Evolutionary conservation across 2,329 filamentous ascomycete species (phyloP).

Genomic region (Thelonectria rubi): DNA sequence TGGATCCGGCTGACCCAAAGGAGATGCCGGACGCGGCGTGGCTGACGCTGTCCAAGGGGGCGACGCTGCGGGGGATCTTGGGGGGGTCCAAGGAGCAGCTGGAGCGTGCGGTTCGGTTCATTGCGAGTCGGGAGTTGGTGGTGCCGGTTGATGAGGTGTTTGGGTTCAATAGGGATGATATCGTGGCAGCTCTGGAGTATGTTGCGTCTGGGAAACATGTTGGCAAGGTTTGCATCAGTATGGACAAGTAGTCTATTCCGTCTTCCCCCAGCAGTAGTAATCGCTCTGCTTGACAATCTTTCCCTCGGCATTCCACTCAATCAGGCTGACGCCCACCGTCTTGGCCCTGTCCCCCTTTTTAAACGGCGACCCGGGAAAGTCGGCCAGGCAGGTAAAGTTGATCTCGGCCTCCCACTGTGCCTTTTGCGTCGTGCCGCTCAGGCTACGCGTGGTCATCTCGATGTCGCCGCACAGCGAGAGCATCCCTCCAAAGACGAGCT

Average conservation of each 20-base stretch:
- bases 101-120: slow-evolving; percentile 9
- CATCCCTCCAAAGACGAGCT: slow-evolving; percentile 8
- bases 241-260: not conserved
- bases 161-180: slow-evolving; percentile 1
- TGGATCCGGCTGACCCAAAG: slow-evolving; percentile 23
- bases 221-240: slow-evolving; percentile 11
- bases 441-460: slow-evolving; percentile 2
- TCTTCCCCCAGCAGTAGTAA: slow-evolving; percentile 8
- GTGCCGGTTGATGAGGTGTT: slow-evolving; percentile 1
- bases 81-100: slow-evolving; percentile 22
- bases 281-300: slow-evolving; percentile 12
- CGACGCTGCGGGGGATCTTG: slow-evolving; percentile 11
- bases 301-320: slow-evolving; percentile 8
- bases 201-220: slow-evolving; percentile 1
- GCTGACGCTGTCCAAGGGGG: slow-evolving; percentile 10
- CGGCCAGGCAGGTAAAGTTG: slow-evolving; percentile 5
- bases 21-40: slow-evolving; percentile 6
- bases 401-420: slow-evolving; percentile 7
- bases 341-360: slow-evolving; percentile 6
- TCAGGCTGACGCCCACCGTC: slow-evolving; percentile 4
- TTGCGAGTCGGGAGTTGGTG: not conserved
- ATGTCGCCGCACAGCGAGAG: slow-evolving; percentile 6
- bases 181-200: not conserved
- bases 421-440: not conserved
- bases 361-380: slow-evolving; percentile 8